Conservation (phyloP, 495 filamentous ascomycete genomes). For the Chaetomium cochliodes region DNA sequence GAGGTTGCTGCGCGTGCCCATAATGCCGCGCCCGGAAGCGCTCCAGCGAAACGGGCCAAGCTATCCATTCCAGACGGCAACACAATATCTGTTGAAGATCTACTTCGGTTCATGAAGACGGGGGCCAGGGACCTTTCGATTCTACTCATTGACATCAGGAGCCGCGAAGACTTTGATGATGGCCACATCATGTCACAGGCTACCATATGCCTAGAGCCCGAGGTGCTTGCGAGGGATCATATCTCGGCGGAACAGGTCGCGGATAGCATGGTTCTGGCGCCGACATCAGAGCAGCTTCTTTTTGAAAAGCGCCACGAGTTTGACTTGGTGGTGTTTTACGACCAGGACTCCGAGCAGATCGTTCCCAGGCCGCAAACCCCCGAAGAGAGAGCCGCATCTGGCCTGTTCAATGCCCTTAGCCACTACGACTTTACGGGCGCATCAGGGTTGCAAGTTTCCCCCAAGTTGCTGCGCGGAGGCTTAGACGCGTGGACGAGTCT, state of each 20-base stretch:
- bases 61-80: slow-evolving; percentile 56
- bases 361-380: slow-evolving; percentile 44
- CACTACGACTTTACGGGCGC: slow-evolving; percentile 75
- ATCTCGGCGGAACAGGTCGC: slow-evolving; percentile 84
- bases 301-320: slow-evolving; percentile 77
- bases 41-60: slow-evolving; percentile 30
- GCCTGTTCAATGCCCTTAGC: slow-evolving; percentile 73
- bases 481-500: slow-evolving; percentile 81
- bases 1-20: slow-evolving; percentile 28
- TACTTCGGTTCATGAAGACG: slow-evolving; percentile 61
- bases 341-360: slow-evolving; percentile 59
- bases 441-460: slow-evolving; percentile 53
- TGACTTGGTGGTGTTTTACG: slow-evolving; percentile 88
- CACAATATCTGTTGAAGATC: slow-evolving; percentile 61
- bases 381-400: slow-evolving; percentile 59
- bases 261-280: slow-evolving; percentile 77
- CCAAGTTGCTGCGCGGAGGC: slow-evolving; percentile 77
- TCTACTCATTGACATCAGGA: slow-evolving; percentile 81
- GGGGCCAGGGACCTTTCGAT: slow-evolving; percentile 55
- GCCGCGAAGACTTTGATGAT: slow-evolving; percentile 75
- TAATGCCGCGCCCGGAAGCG: slow-evolving; percentile 24
- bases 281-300: slow-evolving; percentile 65
- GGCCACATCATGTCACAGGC: slow-evolving; percentile 82
- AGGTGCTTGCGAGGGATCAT: slow-evolving; percentile 63
- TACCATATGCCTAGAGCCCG: slow-evolving; percentile 90